Conservation (phyloP, 1,139 yeast species). For the Saccharomyces hybrid region DNA sequence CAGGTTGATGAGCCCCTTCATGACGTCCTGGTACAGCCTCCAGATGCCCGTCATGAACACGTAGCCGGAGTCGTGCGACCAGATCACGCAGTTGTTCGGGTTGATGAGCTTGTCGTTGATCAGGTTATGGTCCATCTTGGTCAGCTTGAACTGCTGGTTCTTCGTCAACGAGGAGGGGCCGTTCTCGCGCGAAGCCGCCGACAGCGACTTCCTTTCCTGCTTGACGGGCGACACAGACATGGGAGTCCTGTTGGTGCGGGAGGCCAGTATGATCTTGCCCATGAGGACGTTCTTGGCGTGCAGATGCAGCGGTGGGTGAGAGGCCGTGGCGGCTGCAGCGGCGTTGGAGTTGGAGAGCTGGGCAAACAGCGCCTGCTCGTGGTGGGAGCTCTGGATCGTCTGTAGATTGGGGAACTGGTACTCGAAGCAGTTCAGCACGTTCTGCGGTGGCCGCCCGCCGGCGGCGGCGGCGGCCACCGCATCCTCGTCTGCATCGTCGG, state of each 20-base stretch:
- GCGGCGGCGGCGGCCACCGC: background rate
- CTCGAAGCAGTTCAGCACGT: constrained; percentile 24
- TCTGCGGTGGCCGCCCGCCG: constrained; percentile 2
- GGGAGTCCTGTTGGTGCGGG: background rate
- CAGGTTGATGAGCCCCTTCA: constrained; percentile 22
- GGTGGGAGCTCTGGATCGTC: constrained; percentile 1
- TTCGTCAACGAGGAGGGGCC: constrained; percentile 15
- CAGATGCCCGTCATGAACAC: constrained; percentile 89
- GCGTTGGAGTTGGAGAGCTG: constrained; percentile 3
- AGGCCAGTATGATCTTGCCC: background rate
- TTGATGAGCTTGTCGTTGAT: constrained; percentile 20
- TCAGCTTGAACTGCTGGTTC: constrained; percentile 29
- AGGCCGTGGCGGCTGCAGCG: background rate
- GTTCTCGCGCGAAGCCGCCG: constrained; percentile 1
- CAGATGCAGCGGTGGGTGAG: background rate
- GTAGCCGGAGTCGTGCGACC: constrained; percentile 74
- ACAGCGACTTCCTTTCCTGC: background rate
- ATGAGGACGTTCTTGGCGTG: background rate
- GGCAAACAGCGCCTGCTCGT: constrained; percentile 2
- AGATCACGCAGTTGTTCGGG: constrained; percentile 55
- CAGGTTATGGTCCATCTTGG: constrained; percentile 20
- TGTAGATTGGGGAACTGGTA: constrained; percentile 25
- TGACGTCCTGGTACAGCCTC: constrained; percentile 43
- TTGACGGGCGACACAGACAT: constrained; percentile 6
- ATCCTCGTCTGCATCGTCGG: constrained; percentile 1